These are phyloP conservation scores for Bifiguratus adelaidae DNA, from an alignment of 192 early-diverging fungal species.

Conservation along the genomic window DNA sequence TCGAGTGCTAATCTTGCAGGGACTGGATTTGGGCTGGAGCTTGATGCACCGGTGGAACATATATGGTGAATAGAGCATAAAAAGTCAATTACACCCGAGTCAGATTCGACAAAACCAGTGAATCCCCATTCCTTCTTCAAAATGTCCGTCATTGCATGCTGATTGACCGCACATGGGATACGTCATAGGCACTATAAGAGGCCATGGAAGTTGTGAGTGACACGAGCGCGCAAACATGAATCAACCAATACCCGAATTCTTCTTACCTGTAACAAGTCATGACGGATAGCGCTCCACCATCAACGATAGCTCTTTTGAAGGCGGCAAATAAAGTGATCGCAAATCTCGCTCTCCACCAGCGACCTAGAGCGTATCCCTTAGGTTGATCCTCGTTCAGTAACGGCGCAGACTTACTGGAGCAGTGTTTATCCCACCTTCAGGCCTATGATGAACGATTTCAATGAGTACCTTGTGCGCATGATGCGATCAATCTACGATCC, in stretches of 20 bases:
- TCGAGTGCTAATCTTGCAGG: too few species aligned
- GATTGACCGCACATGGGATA: not conserved
- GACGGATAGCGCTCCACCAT: not conserved
- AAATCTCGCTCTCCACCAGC: conserved; percentile 8
- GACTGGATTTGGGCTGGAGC: too few species aligned
- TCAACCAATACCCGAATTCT: too few species aligned
- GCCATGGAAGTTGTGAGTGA: too few species aligned
- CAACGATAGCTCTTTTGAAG: conserved; percentile 3
- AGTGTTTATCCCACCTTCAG: too few species aligned
- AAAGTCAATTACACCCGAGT: conserved; percentile 3
- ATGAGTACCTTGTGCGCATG: too few species aligned
- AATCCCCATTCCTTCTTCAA: conserved; percentile 1
- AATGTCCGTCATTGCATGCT: conserved; percentile 1
- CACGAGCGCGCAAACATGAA: too few species aligned
- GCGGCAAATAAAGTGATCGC: conserved; percentile 5
- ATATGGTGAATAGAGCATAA: conserved; percentile 2
- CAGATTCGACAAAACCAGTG: conserved; percentile 1
- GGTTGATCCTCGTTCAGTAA: too few species aligned
- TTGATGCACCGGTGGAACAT: too few species aligned
- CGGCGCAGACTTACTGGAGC: too few species aligned
- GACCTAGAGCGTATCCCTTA: not conserved
- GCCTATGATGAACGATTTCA: too few species aligned
- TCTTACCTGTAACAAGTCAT: conserved; percentile 5
- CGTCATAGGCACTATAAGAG: conserved; percentile 2
- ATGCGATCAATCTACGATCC: too few species aligned